phyloP scores from a whole-genome alignment of 495 filamentous ascomycete genomes.

The Aspergillus hancockii region DNA sequence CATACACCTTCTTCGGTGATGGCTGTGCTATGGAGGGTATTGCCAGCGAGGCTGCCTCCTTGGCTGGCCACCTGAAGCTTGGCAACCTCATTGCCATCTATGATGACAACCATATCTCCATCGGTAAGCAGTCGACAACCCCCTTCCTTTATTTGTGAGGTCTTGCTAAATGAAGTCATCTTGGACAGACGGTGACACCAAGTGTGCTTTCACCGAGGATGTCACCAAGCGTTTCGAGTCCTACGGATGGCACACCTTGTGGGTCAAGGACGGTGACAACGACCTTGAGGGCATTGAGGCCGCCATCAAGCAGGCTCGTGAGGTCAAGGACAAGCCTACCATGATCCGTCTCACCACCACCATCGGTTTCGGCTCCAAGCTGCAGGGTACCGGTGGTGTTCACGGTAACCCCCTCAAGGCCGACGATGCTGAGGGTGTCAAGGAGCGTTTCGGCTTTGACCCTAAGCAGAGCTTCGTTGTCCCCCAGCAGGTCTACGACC shows the following conservation, averaged over 20 bases:
- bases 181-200: conserved; percentile 81
- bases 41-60: conserved; percentile 86
- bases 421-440: conserved; percentile 89
- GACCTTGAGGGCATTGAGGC: conserved; percentile 86
- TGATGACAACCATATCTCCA: conserved; percentile 98
- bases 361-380: conserved; percentile 94
- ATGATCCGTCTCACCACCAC: conserved; percentile 97
- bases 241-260: conserved; percentile 93
- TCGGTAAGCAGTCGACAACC: conserved; percentile 52
- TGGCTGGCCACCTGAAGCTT: conserved; percentile 93
- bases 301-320: conserved; percentile 80
- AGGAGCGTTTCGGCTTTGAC: conserved; percentile 93
- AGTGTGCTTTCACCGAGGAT: conserved; percentile 95
- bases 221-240: conserved; percentile 93
- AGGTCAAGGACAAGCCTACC: conserved; percentile 92
- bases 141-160: neutral
- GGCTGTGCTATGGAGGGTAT: conserved; percentile 99
- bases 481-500: conserved; percentile 90
- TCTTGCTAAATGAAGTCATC: neutral
- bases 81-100: conserved; percentile 97
- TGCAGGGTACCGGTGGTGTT: conserved; percentile 90
- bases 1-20: conserved; percentile 95
- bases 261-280: conserved; percentile 87
- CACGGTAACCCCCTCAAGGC: conserved; percentile 94
- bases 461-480: conserved; percentile 92